Evolutionary conservation across 2,329 filamentous ascomycete genomes (phyloP).

Genomic region (Beauveria caledonica): DNA sequence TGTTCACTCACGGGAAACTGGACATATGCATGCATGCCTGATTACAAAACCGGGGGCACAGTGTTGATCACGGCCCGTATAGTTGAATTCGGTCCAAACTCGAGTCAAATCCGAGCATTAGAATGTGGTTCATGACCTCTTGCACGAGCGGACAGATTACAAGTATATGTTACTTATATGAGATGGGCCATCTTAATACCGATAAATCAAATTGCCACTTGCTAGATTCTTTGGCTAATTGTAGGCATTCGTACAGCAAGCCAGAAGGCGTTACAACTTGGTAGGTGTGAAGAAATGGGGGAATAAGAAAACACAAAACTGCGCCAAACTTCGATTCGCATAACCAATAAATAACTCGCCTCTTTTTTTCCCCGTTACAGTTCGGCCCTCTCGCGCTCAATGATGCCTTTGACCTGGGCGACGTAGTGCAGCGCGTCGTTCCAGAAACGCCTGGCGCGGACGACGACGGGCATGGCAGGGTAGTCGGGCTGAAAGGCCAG

Average conservation of each 20-base stretch:
- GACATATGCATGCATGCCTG: not conserved
- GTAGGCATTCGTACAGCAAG: no score
- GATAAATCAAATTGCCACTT: not conserved
- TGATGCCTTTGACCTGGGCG: conserved; percentile 21
- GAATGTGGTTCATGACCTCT: no score
- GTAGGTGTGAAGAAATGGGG: not conserved
- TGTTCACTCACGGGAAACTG: not conserved
- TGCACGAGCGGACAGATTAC: no score
- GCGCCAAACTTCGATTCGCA: not conserved
- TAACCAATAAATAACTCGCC: not conserved
- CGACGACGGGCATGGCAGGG: conserved; percentile 49
- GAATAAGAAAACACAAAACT: not conserved
- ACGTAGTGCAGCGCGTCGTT: conserved; percentile 24
- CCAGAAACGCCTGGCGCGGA: conserved; percentile 28
- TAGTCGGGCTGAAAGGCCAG: conserved; percentile 55
- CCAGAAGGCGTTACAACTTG: not conserved
- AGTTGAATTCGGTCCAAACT: no score
- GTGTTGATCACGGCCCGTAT: no score
- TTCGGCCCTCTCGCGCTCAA: conserved; percentile 27
- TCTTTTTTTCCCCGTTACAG: conserved; percentile 15
- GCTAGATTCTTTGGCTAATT: not conserved
- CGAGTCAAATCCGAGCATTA: no score
- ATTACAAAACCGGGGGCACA: no score
- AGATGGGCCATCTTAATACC: no score
- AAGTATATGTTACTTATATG: no score